Evolutionary conservation across 371 early-diverging fungal species (phyloP), one percentile per base, ranked within the genome.

Genomic region (Apophysomyces variabilis): DNA sequence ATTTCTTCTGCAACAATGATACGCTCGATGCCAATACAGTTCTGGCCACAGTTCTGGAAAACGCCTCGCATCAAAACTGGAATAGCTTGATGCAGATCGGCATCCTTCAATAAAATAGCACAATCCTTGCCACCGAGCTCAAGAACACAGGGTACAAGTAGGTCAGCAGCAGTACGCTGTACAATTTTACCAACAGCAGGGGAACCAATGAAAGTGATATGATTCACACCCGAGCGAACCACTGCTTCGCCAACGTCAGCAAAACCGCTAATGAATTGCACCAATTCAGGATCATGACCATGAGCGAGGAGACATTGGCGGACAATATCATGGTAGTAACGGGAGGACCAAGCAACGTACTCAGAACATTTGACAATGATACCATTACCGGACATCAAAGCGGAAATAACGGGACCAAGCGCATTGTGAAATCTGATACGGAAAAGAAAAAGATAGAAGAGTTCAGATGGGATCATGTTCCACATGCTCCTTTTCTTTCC

Each of bases 91-190:
- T 66, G 60, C 63, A 92, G 70, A 72, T 93, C 89, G 5, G 89
- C 83, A 72, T 95, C 94, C 66, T 85, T 86, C 63, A 90, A 83
- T 38, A 93, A 78, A 58, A 95, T 86, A 37, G 91, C 92, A 58
- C 88, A 87, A 79, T 94, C 93, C 75, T 95, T 95, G 61, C 97
- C 97, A 58, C 97, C 97, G 44, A 96, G 82, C 79, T 96, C 97
- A 11, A 96, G 85, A 16, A 93, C 83, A 62, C 93, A 92, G 0
- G 95, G 96, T 5, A 93, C 93, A 62, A 96, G 80, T 21, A 86
- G 71, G 56, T 86, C 82, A 35, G 90, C 78, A 13, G 95, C 95
- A 37, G 90, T 87, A 37, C 76, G 78, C 79, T 92, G 92, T 36
- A 94, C 90, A 54, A 87, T 68, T 69, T 87, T 87, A 38, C 95